A percentile compares a stretch with the other conserved stretches of the same genome.
These are phyloP conservation scores for Cutaneotrichosporon mucoides DNA, from an alignment of 1,284 basidiomycete species.

Conservation along the genomic window DNA sequence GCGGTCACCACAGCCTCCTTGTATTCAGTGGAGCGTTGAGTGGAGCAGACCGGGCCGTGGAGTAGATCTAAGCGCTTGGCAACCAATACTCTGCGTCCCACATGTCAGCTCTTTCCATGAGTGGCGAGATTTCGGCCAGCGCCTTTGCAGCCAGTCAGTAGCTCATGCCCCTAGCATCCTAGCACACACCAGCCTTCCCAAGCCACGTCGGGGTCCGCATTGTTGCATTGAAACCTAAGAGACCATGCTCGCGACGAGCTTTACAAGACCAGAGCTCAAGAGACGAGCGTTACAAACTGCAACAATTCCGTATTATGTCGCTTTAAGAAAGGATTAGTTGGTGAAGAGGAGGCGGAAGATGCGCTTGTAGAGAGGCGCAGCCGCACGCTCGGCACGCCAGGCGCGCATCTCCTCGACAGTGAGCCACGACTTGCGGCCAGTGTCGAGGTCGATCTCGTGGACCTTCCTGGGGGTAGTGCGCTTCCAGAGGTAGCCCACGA, in stretches of 20 bases:
- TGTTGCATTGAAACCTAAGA: slow-evolving; percentile 1
- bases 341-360: slow-evolving; percentile 44
- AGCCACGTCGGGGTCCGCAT: too few species aligned
- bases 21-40: too few species aligned
- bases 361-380: slow-evolving; percentile 34
- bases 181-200: too few species aligned
- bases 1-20: too few species aligned
- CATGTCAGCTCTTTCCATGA: too few species aligned
- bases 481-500: slow-evolving; percentile 44
- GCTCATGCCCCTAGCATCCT: too few species aligned
- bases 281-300: slow-evolving; percentile 1
- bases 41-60: too few species aligned
- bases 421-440: slow-evolving; percentile 50
- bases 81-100: too few species aligned
- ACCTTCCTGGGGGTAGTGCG: slow-evolving; percentile 37
- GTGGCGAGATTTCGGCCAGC: too few species aligned
- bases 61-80: too few species aligned
- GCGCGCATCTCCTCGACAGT: slow-evolving; percentile 47
- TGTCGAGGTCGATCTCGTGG: slow-evolving; percentile 50
- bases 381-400: slow-evolving; percentile 29
- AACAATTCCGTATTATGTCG: not conserved
- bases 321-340: slow-evolving; percentile 4
- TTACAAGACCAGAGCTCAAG: not conserved
- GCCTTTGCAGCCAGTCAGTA: too few species aligned
- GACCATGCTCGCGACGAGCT: not conserved